Base-by-base conservation (phyloP, 768 basidiomycete genomes). In the Serendipita sp. region DNA sequence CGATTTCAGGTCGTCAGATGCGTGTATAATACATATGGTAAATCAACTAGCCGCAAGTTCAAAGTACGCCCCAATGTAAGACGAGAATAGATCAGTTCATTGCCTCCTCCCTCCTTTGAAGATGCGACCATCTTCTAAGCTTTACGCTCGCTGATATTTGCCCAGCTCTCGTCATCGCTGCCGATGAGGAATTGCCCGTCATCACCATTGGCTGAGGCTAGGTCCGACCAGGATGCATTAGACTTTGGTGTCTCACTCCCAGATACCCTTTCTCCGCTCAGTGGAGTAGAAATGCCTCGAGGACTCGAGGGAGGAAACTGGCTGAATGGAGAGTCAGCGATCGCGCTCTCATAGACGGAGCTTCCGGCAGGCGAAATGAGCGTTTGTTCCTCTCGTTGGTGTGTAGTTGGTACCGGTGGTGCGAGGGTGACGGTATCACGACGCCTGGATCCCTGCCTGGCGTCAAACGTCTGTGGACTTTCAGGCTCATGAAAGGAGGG, bases 111-210 rank as follows among this genome's bases (percentile, higher is more conserved):
- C n/a, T 38, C 38, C 5, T 38, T 38, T 38, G 38, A 38, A 38
- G 14, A 38, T n/a, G n/a, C 9, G 45, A n/a, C 5, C 45, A 48
- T 48, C 9, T 5, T 20, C 9, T 48, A 20, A 48, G 20, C n/a
- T n/a, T 7, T 38, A n/a, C 53, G 24, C 13, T 58, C 53, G 33
- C 53, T 58, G 24, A 58, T 24, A 31, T 34, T 24, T n/a, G 53
- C 53, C 53, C 53, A 58, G 33, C 53, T 58, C 33, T 58, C 53
- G 11, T n/a, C 53, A n/a, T 58, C 53, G 33, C 53, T 58, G 11
- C 53, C 53, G 13, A 58, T n/a, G 53, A 33, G 24, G 31, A 58
- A 58, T 11, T 58, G 26, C 3, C 17, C 24, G 11, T 58, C 53
- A 38, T 58, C 53, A 20, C 53, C 30, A 24, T n/a, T 58, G 30